Base-by-base conservation (phyloP, 164 flowering plant species). In the Buxus sempervirens region DNA sequence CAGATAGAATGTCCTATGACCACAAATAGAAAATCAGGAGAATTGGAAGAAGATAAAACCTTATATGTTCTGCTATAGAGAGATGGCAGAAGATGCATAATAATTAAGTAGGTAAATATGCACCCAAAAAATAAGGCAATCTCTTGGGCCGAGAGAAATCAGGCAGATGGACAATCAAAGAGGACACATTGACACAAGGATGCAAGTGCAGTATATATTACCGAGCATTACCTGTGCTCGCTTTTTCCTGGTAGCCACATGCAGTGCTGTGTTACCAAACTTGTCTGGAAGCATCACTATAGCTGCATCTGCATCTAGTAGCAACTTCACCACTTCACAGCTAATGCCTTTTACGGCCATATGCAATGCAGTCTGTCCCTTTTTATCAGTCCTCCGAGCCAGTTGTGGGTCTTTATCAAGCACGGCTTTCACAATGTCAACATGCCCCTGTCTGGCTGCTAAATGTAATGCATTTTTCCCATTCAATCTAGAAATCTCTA, bases 191-290 rank as follows among this genome's bases (percentile, higher is more conserved):
- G 51, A 45, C 18, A 45, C 13, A 45, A 45, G 7, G 51, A 45
- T 45, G 51, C 14, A 45, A 45, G 60, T n/a, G 55, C 27, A 68
- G 38, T 25, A n/a, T n/a, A n/a, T n/a, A 54, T 19, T 22, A 26
- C 49, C 14, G 62, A 60, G 48, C 20, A 64, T 62, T 88, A 91
- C 97, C 93, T 88, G 93, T 22, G 75, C 88, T 41, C 95, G 72
- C 80, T 91, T 91, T 81, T 91, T 91, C 78, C 97, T 82, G 36
- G 96, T 86, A 58, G 97, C 97, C 5, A 91, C 86, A 71, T 91
- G 97, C 62, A 91, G 83, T 24, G 91, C 94, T 0, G 95, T 89
- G 81, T 86, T 84, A 38, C 96, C 95, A 68, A 76, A 76, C 77
- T 80, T 89, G 74, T 91, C 97, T 0, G 96, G 93, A 21, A 88